These are phyloP conservation scores for Trichoderma sp. DNA, from an alignment of 2,329 filamentous ascomycete species.

Conservation along the genomic window DNA sequence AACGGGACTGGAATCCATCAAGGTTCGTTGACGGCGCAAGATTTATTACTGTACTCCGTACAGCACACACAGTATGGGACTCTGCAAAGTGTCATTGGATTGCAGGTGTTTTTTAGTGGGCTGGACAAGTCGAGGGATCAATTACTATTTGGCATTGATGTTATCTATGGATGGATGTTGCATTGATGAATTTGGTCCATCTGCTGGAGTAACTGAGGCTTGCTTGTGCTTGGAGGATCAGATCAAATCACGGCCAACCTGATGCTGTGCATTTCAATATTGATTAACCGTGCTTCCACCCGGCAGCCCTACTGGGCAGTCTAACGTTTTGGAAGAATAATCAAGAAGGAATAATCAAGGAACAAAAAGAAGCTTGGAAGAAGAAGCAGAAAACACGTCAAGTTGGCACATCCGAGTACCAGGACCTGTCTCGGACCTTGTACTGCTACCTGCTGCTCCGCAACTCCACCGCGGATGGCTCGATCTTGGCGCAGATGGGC, in stretches of 20 bases:
- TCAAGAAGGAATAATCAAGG: too few relatives aligned
- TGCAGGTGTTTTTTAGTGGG: too few relatives aligned
- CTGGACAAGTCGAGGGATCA: too few relatives aligned
- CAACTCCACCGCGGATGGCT: conserved; percentile 11
- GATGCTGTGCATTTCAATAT: too few relatives aligned
- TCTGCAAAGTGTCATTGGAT: neutral
- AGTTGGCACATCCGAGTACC: neutral
- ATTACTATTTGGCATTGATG: too few relatives aligned
- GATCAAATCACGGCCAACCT: too few relatives aligned
- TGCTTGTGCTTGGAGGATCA: too few relatives aligned
- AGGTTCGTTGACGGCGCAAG: neutral
- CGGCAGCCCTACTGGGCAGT: too few relatives aligned
- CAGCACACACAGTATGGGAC: conserved; percentile 10
- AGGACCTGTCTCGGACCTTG: neutral
- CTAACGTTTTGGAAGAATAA: too few relatives aligned
- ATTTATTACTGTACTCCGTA: too few relatives aligned
- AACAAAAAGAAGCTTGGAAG: neutral
- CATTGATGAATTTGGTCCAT: neutral
- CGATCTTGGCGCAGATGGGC: neutral
- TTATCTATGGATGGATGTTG: too few relatives aligned
- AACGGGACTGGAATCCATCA: neutral
- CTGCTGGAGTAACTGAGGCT: neutral
- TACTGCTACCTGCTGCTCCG: conserved; percentile 1
- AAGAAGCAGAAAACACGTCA: neutral
- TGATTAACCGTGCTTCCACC: too few relatives aligned